Evolutionary conservation across 352 stramenopile genomes (phyloP), one percentile per base, ranked within the genome.

Genomic region (Pythium pectinolyticum): DNA sequence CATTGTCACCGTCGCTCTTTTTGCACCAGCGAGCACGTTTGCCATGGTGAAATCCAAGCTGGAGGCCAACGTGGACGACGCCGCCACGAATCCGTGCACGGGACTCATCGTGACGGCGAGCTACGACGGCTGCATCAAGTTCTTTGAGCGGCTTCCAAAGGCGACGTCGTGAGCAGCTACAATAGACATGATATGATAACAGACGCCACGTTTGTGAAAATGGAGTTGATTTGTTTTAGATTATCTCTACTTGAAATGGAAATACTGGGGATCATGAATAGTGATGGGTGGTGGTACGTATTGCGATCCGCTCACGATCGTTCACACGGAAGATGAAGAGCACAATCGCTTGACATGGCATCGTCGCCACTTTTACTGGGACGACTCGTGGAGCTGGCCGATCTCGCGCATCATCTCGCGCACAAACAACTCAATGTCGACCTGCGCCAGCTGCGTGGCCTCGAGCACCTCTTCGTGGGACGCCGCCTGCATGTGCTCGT

Each of bases 381-480:
- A n/a, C n/a, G n/a, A 30, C 24, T 58, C 58, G 61, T 82, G 69
- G 49, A 78, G 57, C 49, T 70, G 58, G 40, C 73, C 75, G 32
- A 88, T 85, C 22, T 75, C 70, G 27, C 66, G 58, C 40, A 86
- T 78, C 20, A 86, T 19, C 48, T 86, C 77, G 19, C 69, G 67
- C 25, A 86, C 77, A 55, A 74, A 84, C 19, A 58, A 72, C 63
- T 86, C 74, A 27, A 86, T 78, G 35, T 84, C 72, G 49, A 71
- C 59, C 52, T 94, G 80, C n/a, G 82, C 88, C 27, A 82, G 70
- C 51, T 88, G 66, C 10, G 83, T 94, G 3, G 94, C 91, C 43
- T 97, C 89, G 19, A 98, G 78, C 11, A 98, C 95, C 80, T 98
- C 95, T 39, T 92, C 78, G 75, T 98, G 95, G 45, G 80, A 96